These are phyloP conservation scores for Boletus vermiculosoides DNA, from an alignment of 768 basidiomycete species.

Conservation along the genomic window DNA sequence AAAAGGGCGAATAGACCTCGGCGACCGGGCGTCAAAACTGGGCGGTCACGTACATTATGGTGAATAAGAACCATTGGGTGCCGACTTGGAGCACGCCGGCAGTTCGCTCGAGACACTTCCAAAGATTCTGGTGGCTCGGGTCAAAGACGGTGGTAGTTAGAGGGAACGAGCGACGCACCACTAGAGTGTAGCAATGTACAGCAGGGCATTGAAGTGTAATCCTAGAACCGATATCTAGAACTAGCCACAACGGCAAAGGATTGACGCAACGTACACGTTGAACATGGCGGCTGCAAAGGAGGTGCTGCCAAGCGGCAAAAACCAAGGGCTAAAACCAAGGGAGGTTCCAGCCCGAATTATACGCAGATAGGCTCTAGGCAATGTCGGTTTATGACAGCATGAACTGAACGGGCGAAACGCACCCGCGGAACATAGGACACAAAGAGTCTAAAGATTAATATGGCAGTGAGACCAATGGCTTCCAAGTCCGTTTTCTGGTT, in stretches of 20 bases:
- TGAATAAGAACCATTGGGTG: slow-evolving; percentile 83
- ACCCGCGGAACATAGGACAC: slow-evolving; percentile 87
- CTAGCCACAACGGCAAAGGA: background rate
- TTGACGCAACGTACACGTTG: slow-evolving; percentile 59
- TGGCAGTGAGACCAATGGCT: slow-evolving; percentile 56
- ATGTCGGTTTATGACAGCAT: background rate
- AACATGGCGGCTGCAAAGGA: slow-evolving; percentile 80
- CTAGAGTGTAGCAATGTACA: slow-evolving; percentile 73
- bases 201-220: slow-evolving; percentile 82
- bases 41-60: slow-evolving; percentile 63
- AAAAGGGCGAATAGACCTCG: background rate
- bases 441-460: slow-evolving; percentile 70
- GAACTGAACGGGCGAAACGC: slow-evolving; percentile 1
- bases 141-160: background rate
- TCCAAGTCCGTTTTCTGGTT: slow-evolving; percentile 71
- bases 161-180: slow-evolving; percentile 49
- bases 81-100: slow-evolving; percentile 82
- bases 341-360: slow-evolving; percentile 78
- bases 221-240: slow-evolving; percentile 39
- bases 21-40: background rate
- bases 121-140: slow-evolving; percentile 49
- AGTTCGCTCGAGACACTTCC: slow-evolving; percentile 73
- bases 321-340: slow-evolving; percentile 91
- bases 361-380: slow-evolving; percentile 62
- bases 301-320: slow-evolving; percentile 83